Evolutionary conservation across 768 basidiomycete species (phyloP).

Genomic region (Boletus insuetus): DNA sequence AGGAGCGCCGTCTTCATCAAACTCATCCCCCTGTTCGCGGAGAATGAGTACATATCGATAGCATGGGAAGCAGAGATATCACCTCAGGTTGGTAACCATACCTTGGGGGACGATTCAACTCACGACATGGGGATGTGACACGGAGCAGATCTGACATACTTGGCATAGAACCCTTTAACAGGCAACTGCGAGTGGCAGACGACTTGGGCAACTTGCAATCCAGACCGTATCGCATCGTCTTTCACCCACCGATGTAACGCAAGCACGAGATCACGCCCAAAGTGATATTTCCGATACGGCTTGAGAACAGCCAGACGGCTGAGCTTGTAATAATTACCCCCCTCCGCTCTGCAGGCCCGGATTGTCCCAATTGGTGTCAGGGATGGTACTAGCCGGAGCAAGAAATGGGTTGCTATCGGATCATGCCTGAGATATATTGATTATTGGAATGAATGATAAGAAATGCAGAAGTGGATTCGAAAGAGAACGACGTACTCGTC

Average conservation of each 20-base stretch:
- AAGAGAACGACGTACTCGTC: conserved; percentile 54
- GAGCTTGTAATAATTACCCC: conserved; percentile 62
- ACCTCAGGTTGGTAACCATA: conserved; percentile 70
- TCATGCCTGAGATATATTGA: conserved; percentile 47
- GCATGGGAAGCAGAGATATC: conserved; percentile 24
- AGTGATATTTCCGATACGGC: conserved; percentile 57
- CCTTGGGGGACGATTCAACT: conserved; percentile 37
- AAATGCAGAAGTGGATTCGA: conserved; percentile 8
- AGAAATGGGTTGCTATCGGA: conserved; percentile 62
- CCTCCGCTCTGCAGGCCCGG: conserved; percentile 43
- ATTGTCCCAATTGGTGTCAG: conserved; percentile 69
- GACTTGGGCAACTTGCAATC: conserved; percentile 39
- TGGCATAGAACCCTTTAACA: conserved; percentile 72
- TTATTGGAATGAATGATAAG: conserved; percentile 6
- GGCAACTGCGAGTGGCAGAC: conserved; percentile 68
- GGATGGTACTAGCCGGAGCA: conserved; percentile 65
- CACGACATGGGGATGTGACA: conserved; percentile 9
- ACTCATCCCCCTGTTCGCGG: conserved; percentile 57
- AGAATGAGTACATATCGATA: conserved; percentile 26
- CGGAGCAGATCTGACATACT: conserved; percentile 40
- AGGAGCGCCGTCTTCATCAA: conserved; percentile 81
- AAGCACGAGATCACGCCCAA: conserved; percentile 66
- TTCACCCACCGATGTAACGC: conserved; percentile 59
- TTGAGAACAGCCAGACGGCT: conserved; percentile 66
- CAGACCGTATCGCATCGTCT: conserved; percentile 33